Evolutionary conservation across 192 early-diverging fungal genomes (phyloP).

Genomic region (Backusella sp.): DNA sequence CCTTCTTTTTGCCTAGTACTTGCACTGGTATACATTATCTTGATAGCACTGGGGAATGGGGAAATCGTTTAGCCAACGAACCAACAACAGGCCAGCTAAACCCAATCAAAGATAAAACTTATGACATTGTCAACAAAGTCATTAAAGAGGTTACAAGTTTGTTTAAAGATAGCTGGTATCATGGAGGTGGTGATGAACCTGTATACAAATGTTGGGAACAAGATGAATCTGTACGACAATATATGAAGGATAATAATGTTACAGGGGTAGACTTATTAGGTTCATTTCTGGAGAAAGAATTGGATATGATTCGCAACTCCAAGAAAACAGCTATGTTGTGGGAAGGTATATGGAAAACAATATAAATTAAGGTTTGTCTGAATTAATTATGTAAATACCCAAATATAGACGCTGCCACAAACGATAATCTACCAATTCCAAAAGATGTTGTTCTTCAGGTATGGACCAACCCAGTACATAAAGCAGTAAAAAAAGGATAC

Average conservation of each 20-base stretch:
- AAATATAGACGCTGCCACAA: conserved; percentile 46
- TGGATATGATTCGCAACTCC: conserved; percentile 34
- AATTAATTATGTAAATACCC: not conserved
- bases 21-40: conserved; percentile 34
- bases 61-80: conserved; percentile 54
- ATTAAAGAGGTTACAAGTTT: conserved; percentile 63
- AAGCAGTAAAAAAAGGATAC: conserved; percentile 58
- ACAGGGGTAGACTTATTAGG: conserved; percentile 24
- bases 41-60: conserved; percentile 46
- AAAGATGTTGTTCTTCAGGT: conserved; percentile 71
- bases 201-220: conserved; percentile 68
- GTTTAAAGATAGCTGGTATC: conserved; percentile 72
- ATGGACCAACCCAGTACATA: conserved; percentile 66
- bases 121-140: conserved; percentile 58
- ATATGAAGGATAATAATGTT: conserved; percentile 36
- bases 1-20: conserved; percentile 15
- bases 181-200: conserved; percentile 80
- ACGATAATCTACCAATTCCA: conserved; percentile 40
- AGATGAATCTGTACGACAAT: conserved; percentile 34
- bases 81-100: conserved; percentile 87
- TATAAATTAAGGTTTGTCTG: not conserved
- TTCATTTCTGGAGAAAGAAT: conserved; percentile 48
- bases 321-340: conserved; percentile 67
- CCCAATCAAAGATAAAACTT: conserved; percentile 61
- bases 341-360: conserved; percentile 58